Evolutionary conservation across 2,329 filamentous ascomycete genomes (phyloP), one percentile per base, ranked within the genome.

Genomic region (Monilinia fructigena): DNA sequence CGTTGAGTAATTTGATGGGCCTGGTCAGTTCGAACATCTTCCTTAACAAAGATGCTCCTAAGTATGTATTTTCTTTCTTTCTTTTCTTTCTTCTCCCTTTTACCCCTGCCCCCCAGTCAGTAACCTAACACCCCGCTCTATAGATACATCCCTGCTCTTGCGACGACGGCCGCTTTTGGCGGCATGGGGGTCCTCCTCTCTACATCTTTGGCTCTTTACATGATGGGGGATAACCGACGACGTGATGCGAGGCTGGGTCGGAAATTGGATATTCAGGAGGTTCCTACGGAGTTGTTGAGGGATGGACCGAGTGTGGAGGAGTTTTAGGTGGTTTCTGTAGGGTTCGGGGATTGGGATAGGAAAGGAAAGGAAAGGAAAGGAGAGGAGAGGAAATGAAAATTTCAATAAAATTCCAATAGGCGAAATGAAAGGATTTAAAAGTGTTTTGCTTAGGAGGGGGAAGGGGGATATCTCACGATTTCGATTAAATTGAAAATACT

Each of bases 11-110:
- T 56, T 75, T 90, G 20, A 88, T 90, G 88, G 89, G 89, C 10
- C 79, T 91, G 1, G 87, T 91, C 0, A 82, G 81, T 11, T 85
- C 82, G 66, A 90, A 91, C 72, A 89, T 92, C 69, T 92, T 91
- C 78, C 81, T 83, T 2, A 79, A 82, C 45, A 78, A 85, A 69
- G 86, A 90, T 71, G 84, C 84, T 12, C 89, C 89, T 0, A 85
- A 88, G 59, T 66, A 28, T 3, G 64, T 54, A 5, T 35, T 65
- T 75, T 91, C 50, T 83, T 85, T 47, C 90, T 86, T 0, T 88
- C 85, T 28, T 28, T 4, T 28, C 4, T 4, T 1, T 86, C 86
- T 1, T 81, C 81, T 0, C 89, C 89, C 77, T 88, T 88, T 6
- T 68, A 85, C 1, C 75, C 87, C n/a, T n/a, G n/a, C 0, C 76